A percentile compares a stretch with the other conserved stretches of the same genome.
These are phyloP conservation scores for Ceratocystis harringtonii DNA, from an alignment of 2,329 filamentous ascomycete genomes.

Conservation along the genomic window DNA sequence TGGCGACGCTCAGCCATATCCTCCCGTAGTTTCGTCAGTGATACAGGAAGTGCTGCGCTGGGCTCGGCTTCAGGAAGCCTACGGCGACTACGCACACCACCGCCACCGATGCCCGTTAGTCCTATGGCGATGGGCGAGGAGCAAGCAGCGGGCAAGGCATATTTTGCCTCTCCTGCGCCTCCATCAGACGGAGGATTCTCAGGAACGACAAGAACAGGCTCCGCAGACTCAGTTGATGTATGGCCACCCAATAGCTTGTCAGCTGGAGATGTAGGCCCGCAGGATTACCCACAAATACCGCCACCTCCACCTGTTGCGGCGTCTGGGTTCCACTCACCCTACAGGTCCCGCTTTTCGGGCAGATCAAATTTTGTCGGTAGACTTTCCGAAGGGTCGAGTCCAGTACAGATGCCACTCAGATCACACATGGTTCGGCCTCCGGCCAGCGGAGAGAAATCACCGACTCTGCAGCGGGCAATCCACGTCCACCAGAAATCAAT, in stretches of 20 bases:
- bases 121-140: background rate
- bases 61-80: background rate
- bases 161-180: too few species aligned
- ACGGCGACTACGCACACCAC: background rate
- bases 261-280: background rate
- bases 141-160: too few species aligned
- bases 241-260: slow-evolving; percentile 4
- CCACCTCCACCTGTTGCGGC: background rate
- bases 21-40: background rate
- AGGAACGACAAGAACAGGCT: background rate
- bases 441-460: background rate
- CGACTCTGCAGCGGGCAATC: background rate
- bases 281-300: background rate
- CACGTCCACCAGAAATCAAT: slow-evolving; percentile 1
- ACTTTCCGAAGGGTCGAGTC: slow-evolving; percentile 5
- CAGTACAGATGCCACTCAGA: background rate
- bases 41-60: background rate
- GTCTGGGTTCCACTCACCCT: slow-evolving; percentile 4
- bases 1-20: slow-evolving; percentile 7
- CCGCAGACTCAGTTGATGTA: slow-evolving; percentile 7
- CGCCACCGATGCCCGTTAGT: background rate
- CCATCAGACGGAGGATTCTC: background rate
- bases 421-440: background rate
- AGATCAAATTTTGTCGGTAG: slow-evolving; percentile 9
- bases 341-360: slow-evolving; percentile 12